Percentiles rank a stretch among this genome's conserved stretches.
phyloP scores from a whole-genome alignment of 495 filamentous ascomycete genomes.

The Clohesyomyces aquaticus region DNA sequence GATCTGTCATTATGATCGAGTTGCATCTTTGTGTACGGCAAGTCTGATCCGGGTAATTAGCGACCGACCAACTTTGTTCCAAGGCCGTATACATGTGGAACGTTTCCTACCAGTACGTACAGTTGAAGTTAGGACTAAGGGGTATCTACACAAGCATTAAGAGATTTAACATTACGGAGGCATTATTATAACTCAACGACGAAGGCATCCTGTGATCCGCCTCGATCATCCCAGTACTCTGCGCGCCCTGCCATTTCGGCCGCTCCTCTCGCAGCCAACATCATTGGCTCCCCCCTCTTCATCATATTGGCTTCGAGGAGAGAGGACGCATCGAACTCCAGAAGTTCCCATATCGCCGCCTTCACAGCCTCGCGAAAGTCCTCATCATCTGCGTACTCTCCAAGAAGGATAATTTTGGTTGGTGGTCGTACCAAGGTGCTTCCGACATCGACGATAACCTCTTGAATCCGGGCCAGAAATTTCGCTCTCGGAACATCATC shows the following conservation, averaged over 20 bases:
- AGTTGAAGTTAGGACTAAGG: slow-evolving; percentile 1
- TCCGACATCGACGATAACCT: slow-evolving; percentile 11
- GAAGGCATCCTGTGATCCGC: neutral
- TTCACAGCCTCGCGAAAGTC: slow-evolving; percentile 14
- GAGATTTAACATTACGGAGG: neutral
- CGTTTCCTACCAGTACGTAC: too few relatives aligned
- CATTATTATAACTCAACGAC: slow-evolving; percentile 1
- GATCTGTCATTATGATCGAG: too few relatives aligned
- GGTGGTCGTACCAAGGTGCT: neutral
- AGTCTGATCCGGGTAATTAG: too few relatives aligned
- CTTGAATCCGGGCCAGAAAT: slow-evolving; percentile 11
- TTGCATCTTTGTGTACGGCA: too few relatives aligned
- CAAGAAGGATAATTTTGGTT: slow-evolving; percentile 10
- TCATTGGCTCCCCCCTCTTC: slow-evolving; percentile 5
- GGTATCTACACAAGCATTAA: neutral
- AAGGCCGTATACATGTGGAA: too few relatives aligned
- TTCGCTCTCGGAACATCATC: slow-evolving; percentile 16
- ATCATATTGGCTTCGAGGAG: slow-evolving; percentile 5
- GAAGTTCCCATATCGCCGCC: slow-evolving; percentile 5
- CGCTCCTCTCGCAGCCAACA: slow-evolving; percentile 13
- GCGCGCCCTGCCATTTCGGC: slow-evolving; percentile 6
- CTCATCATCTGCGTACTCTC: neutral
- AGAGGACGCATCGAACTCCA: slow-evolving; percentile 5
- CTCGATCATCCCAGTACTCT: neutral
- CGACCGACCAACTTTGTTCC: too few relatives aligned